phyloP scores from a whole-genome alignment of 768 basidiomycete species.

The Lyophyllum atratum region DNA sequence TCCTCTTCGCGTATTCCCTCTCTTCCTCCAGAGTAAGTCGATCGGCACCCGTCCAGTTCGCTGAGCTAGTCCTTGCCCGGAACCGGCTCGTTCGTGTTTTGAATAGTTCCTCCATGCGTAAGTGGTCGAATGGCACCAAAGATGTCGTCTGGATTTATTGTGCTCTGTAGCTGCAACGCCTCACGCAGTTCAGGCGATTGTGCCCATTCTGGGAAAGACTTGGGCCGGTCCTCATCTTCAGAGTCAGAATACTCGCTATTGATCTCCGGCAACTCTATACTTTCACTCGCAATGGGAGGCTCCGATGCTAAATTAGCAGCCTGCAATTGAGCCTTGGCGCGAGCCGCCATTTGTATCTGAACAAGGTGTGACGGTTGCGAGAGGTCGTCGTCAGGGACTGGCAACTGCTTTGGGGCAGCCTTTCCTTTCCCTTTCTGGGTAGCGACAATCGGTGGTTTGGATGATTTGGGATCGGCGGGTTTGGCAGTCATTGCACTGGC shows the following conservation, averaged over 20 bases:
- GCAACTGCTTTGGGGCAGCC: slow-evolving; percentile 27
- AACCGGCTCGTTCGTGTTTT: slow-evolving; percentile 75
- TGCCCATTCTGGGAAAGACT: slow-evolving; percentile 86
- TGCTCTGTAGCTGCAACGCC: slow-evolving; percentile 80
- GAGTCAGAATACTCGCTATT: slow-evolving; percentile 97
- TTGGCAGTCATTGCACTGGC: slow-evolving; percentile 30
- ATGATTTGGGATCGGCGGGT: slow-evolving; percentile 35
- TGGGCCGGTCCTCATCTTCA: slow-evolving; percentile 81
- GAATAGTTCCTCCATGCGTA: slow-evolving; percentile 94
- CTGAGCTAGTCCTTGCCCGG: slow-evolving; percentile 88
- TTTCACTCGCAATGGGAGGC: slow-evolving; percentile 66
- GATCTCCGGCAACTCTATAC: slow-evolving; percentile 92
- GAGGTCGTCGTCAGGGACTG: slow-evolving; percentile 49
- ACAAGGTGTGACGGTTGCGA: slow-evolving; percentile 63
- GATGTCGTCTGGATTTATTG: slow-evolving; percentile 87
- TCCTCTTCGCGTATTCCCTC: slow-evolving; percentile 82
- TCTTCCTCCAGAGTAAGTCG: slow-evolving; percentile 83
- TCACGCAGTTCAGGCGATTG: slow-evolving; percentile 85
- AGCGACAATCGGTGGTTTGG: slow-evolving; percentile 21
- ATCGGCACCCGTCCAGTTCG: slow-evolving; percentile 96
- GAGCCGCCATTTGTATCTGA: slow-evolving; percentile 72
- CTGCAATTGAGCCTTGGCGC: slow-evolving; percentile 66
- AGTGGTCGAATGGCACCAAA: slow-evolving; percentile 89
- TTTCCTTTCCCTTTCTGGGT: slow-evolving; percentile 54
- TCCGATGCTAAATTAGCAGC: slow-evolving; percentile 49